phyloP scores from a whole-genome alignment of 805 yeast genomes.

The Babjeviella inositovora region DNA sequence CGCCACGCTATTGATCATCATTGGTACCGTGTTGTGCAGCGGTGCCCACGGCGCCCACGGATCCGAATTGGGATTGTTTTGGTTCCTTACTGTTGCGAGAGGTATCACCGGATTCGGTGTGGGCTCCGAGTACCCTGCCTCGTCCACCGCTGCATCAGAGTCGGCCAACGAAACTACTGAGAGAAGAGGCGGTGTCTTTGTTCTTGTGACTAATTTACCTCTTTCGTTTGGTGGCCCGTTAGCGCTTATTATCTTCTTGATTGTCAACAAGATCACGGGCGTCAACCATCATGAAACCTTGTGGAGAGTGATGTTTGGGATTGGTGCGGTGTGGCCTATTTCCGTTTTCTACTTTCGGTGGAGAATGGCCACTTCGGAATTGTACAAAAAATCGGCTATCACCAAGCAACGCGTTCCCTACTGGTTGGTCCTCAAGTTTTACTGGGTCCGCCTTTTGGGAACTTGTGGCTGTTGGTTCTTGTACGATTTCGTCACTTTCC shows the following conservation, averaged over 20 bases:
- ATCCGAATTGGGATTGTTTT: slow-evolving; percentile 44
- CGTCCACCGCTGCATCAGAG: slow-evolving; percentile 53
- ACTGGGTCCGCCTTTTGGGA: slow-evolving; percentile 56
- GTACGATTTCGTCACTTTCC: slow-evolving; percentile 70
- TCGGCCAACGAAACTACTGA: slow-evolving; percentile 53
- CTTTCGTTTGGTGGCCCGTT: slow-evolving; percentile 70
- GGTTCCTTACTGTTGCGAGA: slow-evolving; percentile 62
- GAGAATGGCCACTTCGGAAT: slow-evolving; percentile 50
- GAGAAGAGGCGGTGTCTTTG: slow-evolving; percentile 50
- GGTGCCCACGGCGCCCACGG: slow-evolving; percentile 44
- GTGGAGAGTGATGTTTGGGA: slow-evolving; percentile 58
- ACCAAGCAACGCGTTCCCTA: slow-evolving; percentile 36
- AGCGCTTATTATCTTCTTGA: slow-evolving; percentile 48
- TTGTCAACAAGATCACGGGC: slow-evolving; percentile 46
- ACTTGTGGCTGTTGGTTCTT: slow-evolving; percentile 68
- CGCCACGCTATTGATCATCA: slow-evolving; percentile 42
- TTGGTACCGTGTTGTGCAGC: slow-evolving; percentile 53
- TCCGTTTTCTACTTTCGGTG: slow-evolving; percentile 57
- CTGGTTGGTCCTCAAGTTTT: slow-evolving; percentile 40
- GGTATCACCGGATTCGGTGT: slow-evolving; percentile 70
- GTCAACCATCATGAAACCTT: slow-evolving; percentile 25
- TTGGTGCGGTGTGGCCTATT: slow-evolving; percentile 55
- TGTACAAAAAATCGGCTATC: slow-evolving; percentile 52
- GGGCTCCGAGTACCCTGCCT: slow-evolving; percentile 65
- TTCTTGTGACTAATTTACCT: slow-evolving; percentile 58